phyloP scores from a whole-genome alignment of 768 basidiomycete species.

The Mycena rebaudengoi region DNA sequence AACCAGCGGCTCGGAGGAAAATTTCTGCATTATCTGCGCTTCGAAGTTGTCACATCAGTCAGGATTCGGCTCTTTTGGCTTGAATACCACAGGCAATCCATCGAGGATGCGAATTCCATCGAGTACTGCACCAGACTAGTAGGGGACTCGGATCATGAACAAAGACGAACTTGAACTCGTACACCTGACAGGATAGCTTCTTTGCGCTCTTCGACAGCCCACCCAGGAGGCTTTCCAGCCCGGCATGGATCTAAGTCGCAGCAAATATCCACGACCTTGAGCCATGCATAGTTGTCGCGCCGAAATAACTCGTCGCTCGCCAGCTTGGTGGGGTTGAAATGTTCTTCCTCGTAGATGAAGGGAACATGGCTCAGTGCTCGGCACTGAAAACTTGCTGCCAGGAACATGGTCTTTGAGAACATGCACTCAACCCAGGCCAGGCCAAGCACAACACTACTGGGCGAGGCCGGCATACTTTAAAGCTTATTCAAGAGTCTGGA shows the following conservation, averaged over 20 bases:
- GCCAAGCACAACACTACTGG: too few relatives aligned
- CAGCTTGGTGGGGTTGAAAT: too few relatives aligned
- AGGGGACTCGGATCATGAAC: neutral
- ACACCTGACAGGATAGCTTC: neutral
- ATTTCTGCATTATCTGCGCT: neutral
- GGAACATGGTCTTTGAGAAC: too few relatives aligned
- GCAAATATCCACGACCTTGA: neutral
- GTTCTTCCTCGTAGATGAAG: too few relatives aligned
- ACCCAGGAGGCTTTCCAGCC: constrained; percentile 22
- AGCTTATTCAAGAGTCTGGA: too few relatives aligned
- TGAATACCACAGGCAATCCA: constrained; percentile 29
- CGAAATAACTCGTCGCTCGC: neutral
- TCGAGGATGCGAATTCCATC: constrained; percentile 22
- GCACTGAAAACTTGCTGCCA: too few relatives aligned
- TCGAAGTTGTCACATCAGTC: constrained; percentile 16
- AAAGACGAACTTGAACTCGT: neutral
- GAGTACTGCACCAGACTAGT: neutral
- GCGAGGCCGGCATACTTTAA: too few relatives aligned
- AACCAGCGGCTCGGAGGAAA: constrained; percentile 27
- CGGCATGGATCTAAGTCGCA: neutral
- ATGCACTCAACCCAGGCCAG: too few relatives aligned
- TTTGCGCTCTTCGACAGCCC: neutral
- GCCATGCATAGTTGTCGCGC: constrained; percentile 12
- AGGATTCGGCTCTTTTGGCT: constrained; percentile 25
- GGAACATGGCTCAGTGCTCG: too few relatives aligned